Percentiles rank a stretch among this genome's conserved stretches.
phyloP scores from a whole-genome alignment of 176 grass and related monocot genomes.

The Cenchrus purpureus region DNA sequence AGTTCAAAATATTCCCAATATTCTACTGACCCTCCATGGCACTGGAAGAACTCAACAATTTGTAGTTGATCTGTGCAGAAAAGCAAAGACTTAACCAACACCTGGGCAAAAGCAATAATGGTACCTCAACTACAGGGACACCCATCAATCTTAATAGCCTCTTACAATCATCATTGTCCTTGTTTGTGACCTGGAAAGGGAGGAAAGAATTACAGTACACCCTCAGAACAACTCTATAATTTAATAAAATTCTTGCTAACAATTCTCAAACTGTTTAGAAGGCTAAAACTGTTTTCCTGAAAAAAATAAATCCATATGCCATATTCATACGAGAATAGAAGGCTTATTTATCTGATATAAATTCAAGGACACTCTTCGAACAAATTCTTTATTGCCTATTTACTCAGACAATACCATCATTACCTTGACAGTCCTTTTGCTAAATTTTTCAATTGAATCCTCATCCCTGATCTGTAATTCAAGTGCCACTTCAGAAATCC shows the following conservation, averaged over 20 bases:
- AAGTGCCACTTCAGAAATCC: constrained; percentile 41
- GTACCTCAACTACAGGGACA: constrained; percentile 83
- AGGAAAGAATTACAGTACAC: not conserved
- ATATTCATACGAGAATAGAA: not conserved
- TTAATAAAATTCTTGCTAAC: not conserved
- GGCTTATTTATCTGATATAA: constrained; percentile 31
- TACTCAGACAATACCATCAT: constrained; percentile 19
- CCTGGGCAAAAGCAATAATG: constrained; percentile 12
- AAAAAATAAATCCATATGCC: not conserved
- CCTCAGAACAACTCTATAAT: not conserved
- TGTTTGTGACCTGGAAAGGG: constrained; percentile 59
- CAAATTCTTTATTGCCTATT: constrained; percentile 1
- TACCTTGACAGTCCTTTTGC: constrained; percentile 95
- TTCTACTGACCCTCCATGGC: not conserved
- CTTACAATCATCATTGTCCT: constrained; percentile 92
- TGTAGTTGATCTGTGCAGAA: constrained; percentile 4
- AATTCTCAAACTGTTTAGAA: not conserved
- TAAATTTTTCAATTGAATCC: constrained; percentile 83
- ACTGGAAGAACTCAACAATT: constrained; percentile 28
- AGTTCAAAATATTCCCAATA: not conserved
- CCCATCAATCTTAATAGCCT: constrained; percentile 85
- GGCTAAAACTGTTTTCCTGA: not conserved
- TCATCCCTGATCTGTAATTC: constrained; percentile 72
- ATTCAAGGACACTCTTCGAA: not conserved
- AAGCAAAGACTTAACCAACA: constrained; percentile 6